Base-by-base conservation (phyloP, 169 alveolate species). In the Plasmodium gaboni region DNA sequence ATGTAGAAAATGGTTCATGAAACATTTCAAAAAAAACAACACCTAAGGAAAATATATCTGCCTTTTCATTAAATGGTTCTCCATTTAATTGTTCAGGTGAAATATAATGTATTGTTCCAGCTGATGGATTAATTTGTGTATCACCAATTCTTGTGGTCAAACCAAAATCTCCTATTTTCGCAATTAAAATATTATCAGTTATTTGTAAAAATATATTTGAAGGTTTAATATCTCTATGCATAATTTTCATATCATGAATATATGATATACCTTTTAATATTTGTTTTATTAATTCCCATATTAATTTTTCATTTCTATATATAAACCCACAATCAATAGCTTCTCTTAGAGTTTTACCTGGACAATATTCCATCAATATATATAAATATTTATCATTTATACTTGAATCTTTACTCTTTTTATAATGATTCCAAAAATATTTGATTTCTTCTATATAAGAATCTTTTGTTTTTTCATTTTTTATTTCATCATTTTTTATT, bases 1-100 rank as follows among this genome's bases (percentile, higher is more conserved):
- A 80, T 26, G 97, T 95, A 28, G 74, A 68, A 80, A 95, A 95
- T 0, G 97, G 97, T 44, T 94, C 95, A 57, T 94, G 93, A 44
- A 92, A 91, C 97, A 95, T 95, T 89, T 95, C 97, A 88, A 95
- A 95, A 55, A 95, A 90, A 22, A 95, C 96, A 12, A 95, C 97
- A 10, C 97, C 97, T 13, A 95, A 88, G 9, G 97, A 93, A 88
- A 87, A 95, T 24, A 95, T 93, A 69, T 95, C 97, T 42, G 95
- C 97, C 42, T 95, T 95, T 73, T 95, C 94, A 87, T 94, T 94
- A 53, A 93, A 94, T 42, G 83, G 53, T 69, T 94, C 95, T 2
- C 97, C 97, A 61, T 90, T 87, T 64, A 76, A 59, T 78, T 95
- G 96, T 64, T 95, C 97, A 59, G 97, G 97, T 5, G 97, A 94